These are phyloP conservation scores for Neonothopanus nambi DNA, from an alignment of 1,284 basidiomycete species.

Conservation along the genomic window DNA sequence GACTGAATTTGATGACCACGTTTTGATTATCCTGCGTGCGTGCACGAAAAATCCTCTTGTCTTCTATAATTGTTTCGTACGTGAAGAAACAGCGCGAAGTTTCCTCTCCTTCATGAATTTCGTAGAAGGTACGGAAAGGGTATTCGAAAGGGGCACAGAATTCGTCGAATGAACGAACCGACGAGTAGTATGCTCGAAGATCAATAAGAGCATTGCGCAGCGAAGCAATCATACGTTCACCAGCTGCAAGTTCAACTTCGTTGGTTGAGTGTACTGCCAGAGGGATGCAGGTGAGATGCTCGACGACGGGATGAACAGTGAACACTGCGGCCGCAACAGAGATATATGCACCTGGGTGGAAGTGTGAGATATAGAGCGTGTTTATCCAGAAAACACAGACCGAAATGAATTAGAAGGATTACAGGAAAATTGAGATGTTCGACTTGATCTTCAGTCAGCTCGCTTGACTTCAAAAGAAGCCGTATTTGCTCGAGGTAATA, in stretches of 20 bases:
- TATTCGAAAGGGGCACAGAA: neutral
- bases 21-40: neutral
- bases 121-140: neutral
- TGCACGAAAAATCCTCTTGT: constrained; percentile 10
- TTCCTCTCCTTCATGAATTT: neutral
- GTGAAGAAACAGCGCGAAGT: neutral
- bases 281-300: constrained; percentile 4
- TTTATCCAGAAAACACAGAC: neutral
- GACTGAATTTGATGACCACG: constrained; percentile 14
- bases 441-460: neutral
- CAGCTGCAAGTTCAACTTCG: neutral
- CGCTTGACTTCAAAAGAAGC: neutral
- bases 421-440: neutral
- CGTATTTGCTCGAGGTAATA: neutral
- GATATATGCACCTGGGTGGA: neutral
- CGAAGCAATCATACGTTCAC: constrained; percentile 13
- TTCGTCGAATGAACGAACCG: neutral
- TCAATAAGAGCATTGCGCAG: constrained; percentile 7
- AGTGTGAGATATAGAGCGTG: no score
- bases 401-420: neutral
- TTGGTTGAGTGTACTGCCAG: constrained; percentile 4
- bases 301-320: neutral
- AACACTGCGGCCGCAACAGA: neutral
- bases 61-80: constrained; percentile 11
- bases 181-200: neutral